phyloP scores from a whole-genome alignment of 2,329 filamentous ascomycete genomes.

The Fusarium sororula region DNA sequence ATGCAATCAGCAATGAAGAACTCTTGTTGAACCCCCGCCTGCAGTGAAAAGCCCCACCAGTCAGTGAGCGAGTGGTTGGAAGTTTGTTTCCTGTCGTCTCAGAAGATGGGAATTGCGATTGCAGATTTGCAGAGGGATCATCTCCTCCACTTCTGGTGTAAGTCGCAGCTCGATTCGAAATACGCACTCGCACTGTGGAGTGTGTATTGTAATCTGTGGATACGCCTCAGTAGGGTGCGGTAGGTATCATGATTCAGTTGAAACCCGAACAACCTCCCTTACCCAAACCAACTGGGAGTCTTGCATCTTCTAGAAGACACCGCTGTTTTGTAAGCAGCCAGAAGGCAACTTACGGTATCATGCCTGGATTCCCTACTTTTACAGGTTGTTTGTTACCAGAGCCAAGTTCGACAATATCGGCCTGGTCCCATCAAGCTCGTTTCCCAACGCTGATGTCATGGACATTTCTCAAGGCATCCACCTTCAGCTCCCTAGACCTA shows the following conservation, averaged over 20 bases:
- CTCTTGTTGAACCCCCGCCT: slow-evolving; percentile 23
- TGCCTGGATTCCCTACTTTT: not conserved
- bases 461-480: slow-evolving; percentile 18
- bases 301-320: slow-evolving; percentile 27
- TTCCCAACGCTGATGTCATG: slow-evolving; percentile 18
- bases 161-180: not conserved
- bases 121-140: slow-evolving; percentile 12
- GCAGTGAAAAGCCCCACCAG: not conserved
- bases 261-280: not conserved
- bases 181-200: slow-evolving; percentile 32
- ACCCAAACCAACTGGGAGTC: not conserved
- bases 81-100: slow-evolving; percentile 13
- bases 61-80: not conserved
- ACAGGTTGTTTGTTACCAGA: not conserved
- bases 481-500: slow-evolving; percentile 7
- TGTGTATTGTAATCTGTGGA: slow-evolving; percentile 24
- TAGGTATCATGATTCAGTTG: slow-evolving; percentile 32
- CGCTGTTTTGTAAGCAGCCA: slow-evolving; percentile 20
- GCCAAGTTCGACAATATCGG: slow-evolving; percentile 1
- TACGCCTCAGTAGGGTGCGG: slow-evolving; percentile 16
- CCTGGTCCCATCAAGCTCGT: not conserved
- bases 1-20: slow-evolving; percentile 25
- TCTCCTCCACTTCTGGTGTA: slow-evolving; percentile 5
- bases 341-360: slow-evolving; percentile 8
- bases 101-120: slow-evolving; percentile 12